Evolutionary conservation across 2,329 filamentous ascomycete genomes (phyloP).

Genomic region (Pseudocercospora eumusae): DNA sequence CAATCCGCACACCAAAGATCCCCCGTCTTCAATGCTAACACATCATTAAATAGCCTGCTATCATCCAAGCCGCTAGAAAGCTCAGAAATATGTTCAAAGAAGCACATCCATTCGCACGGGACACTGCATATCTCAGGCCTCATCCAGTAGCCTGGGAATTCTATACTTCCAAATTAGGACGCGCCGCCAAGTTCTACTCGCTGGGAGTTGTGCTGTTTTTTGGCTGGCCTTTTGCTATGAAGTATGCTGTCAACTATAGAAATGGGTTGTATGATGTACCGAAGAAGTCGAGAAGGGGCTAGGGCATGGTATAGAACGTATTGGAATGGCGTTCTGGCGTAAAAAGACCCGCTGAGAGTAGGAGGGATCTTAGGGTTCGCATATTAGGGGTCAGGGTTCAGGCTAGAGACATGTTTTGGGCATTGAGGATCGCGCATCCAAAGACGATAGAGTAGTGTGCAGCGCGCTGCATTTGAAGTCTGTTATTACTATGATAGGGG

Average conservation of each 20-base stretch:
- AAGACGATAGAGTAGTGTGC: neutral
- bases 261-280: constrained; percentile 22
- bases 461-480: neutral
- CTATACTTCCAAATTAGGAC: constrained; percentile 16
- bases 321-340: neutral
- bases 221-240: constrained; percentile 25
- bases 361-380: neutral
- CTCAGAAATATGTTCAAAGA: constrained; percentile 19
- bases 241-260: constrained; percentile 14
- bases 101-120: constrained; percentile 19
- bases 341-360: neutral
- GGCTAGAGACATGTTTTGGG: too few relatives aligned
- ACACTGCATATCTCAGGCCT: constrained; percentile 14
- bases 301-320: neutral
- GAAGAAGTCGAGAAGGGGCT: constrained; percentile 4
- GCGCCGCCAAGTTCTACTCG: constrained; percentile 16
- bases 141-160: constrained; percentile 21
- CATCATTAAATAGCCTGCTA: constrained; percentile 12
- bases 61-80: neutral
- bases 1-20: neutral
- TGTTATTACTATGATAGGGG: too few relatives aligned
- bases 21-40: neutral
- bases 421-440: neutral
- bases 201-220: constrained; percentile 17
- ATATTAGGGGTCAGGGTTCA: neutral